A percentile compares a stretch with the other conserved stretches of the same genome.
These are phyloP conservation scores for Gomphus bonarii DNA, from an alignment of 1,284 basidiomycete genomes.

Conservation along the genomic window DNA sequence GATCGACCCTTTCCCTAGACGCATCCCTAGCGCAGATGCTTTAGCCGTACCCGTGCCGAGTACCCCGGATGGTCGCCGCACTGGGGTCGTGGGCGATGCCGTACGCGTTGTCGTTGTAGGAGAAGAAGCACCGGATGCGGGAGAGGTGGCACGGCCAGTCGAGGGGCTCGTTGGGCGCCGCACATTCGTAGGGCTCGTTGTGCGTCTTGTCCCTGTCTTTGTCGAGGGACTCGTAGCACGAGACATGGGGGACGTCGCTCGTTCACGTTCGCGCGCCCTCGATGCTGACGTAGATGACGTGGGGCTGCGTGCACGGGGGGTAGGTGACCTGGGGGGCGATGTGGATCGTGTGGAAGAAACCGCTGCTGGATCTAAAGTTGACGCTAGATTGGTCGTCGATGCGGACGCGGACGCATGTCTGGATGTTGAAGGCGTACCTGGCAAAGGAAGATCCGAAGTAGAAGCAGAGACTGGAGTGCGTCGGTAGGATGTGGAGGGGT, in stretches of 20 bases:
- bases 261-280: slow-evolving; percentile 21
- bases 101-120: neutral
- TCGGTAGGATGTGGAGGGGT: slow-evolving; percentile 5
- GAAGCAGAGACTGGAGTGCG: neutral
- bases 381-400: slow-evolving; percentile 15
- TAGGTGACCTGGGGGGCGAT: slow-evolving; percentile 14
- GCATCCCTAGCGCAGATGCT: neutral
- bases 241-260: neutral
- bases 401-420: slow-evolving; percentile 7
- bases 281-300: slow-evolving; percentile 35
- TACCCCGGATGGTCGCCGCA: neutral
- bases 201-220: neutral
- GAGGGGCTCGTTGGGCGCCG: neutral
- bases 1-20: neutral
- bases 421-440: slow-evolving; percentile 16
- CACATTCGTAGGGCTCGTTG: neutral
- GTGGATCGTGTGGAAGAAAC: neutral
- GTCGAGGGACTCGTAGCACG: neutral
- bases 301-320: slow-evolving; percentile 27
- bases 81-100: neutral
- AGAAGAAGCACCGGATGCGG: neutral
- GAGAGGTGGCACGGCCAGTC: neutral
- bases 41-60: neutral
- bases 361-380: slow-evolving; percentile 5
- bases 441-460: slow-evolving; percentile 6